These are phyloP conservation scores for Xylariaceae sp. DNA, from an alignment of 2,329 filamentous ascomycete genomes.

Conservation along the genomic window DNA sequence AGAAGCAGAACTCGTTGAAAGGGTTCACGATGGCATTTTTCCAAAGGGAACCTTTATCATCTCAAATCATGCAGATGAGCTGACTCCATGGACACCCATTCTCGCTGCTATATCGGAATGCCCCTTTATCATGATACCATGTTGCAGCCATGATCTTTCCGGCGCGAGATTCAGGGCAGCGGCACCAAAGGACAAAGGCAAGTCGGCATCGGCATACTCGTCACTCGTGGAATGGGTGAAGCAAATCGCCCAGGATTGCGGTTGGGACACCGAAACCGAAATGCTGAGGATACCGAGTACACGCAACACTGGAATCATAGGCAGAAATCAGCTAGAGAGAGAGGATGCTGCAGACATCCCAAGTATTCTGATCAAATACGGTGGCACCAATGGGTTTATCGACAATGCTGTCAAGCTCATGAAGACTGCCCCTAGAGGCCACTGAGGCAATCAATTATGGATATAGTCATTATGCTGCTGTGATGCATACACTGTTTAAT, in stretches of 20 bases:
- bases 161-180: conserved; percentile 69
- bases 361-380: conserved; percentile 45
- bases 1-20: conserved; percentile 21
- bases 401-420: conserved; percentile 59
- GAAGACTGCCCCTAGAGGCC: conserved; percentile 39
- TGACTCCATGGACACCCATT: conserved; percentile 93
- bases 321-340: conserved; percentile 43
- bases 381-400: conserved; percentile 52
- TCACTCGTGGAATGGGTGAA: conserved; percentile 76
- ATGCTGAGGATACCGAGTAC: conserved; percentile 89
- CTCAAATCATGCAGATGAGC: conserved; percentile 93
- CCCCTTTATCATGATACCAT: conserved; percentile 89
- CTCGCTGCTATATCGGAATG: conserved; percentile 69
- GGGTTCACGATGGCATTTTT: conserved; percentile 60
- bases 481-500: neutral
- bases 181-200: conserved; percentile 45
- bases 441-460: conserved; percentile 28
- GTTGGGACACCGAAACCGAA: conserved; percentile 74
- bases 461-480: neutral
- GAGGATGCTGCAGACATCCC: conserved; percentile 37
- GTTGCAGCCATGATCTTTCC: conserved; percentile 83
- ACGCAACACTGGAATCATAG: conserved; percentile 76
- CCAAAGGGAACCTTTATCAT: conserved; percentile 78
- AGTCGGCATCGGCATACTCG: conserved; percentile 67
- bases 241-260: conserved; percentile 63